Evolutionary conservation across 495 filamentous ascomycete species (phyloP).

Genomic region (Penicillium macrosclerotiorum): DNA sequence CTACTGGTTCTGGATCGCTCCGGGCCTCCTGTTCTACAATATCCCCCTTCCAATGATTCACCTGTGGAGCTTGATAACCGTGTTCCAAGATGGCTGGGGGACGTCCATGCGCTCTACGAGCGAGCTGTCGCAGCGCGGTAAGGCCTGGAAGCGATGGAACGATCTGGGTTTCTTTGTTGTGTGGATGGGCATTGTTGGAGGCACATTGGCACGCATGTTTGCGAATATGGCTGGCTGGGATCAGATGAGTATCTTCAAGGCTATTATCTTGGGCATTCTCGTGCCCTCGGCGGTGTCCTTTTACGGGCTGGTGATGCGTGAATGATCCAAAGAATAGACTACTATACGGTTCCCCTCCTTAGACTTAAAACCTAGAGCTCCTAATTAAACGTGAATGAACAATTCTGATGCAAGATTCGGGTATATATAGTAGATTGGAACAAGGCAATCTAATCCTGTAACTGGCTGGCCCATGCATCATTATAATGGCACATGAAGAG

Average conservation of each 20-base stretch:
- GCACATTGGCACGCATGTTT: conserved; percentile 13
- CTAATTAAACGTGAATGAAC: not conserved
- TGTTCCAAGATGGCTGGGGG: conserved; percentile 33
- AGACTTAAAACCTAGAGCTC: not conserved
- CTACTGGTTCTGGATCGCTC: conserved; percentile 22
- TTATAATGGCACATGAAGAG: no score
- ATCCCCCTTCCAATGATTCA: conserved; percentile 32
- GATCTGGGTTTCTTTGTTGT: conserved; percentile 29
- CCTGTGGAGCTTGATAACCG: conserved; percentile 30
- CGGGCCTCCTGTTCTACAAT: conserved; percentile 30
- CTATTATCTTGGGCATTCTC: conserved; percentile 13
- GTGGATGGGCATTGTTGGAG: conserved; percentile 27
- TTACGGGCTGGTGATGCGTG: conserved; percentile 20
- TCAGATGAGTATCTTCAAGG: conserved; percentile 6
- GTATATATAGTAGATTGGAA: no score
- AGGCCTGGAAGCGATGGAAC: conserved; percentile 24
- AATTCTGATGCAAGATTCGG: not conserved
- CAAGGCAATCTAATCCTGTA: no score
- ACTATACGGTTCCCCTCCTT: not conserved
- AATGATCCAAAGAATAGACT: not conserved
- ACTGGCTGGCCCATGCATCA: no score
- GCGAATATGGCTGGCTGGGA: conserved; percentile 16
- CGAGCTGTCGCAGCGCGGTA: conserved; percentile 16
- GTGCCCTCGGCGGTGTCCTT: conserved; percentile 19
- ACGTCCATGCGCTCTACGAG: conserved; percentile 27